Base-by-base conservation (phyloP, 2,329 filamentous ascomycete genomes). In the Colletotrichum endophyticum region DNA sequence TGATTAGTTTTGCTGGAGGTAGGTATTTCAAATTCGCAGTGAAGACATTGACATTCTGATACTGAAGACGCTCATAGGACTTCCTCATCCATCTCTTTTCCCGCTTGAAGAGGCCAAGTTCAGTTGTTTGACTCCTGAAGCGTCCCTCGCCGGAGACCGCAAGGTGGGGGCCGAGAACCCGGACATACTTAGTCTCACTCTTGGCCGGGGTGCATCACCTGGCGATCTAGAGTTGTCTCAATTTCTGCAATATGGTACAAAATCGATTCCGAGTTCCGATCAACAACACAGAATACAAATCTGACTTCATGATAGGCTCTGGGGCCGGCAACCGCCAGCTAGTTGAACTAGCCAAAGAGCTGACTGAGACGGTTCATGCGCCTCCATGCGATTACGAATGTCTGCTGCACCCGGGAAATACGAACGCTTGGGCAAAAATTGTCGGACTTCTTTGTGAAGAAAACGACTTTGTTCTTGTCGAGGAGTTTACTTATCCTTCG, bases 1-100 rank as follows among this genome's bases (percentile, higher is more conserved):
- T 84, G 83, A 81, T 84, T 32, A 82, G 80, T 67, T 71, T 83
- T 7, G 82, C 82, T 3, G 82, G 82, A 77, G 82, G 82, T 62
- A 77, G 82, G 82, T 62, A 61, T 3, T 32, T 32, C 11, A 12
- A 3, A 30, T 12, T n/a, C 7, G 8, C 5, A 27, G 6, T 15
- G 16, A 62, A 3, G 11, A 1, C 32, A 22, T 34, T 34, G 59
- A 66, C 12, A 22, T 1, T 3, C 6, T 16, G 19, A 56, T 44
- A 30, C 6, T 61, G 28, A 44, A 34, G 6, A 15, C 0, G 7
- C 1, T 3, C 11, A 3, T 15, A 82, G 81, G 81, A 4, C 78
- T 82, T 2, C 81, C 81, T 1, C 81, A 83, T 66, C 79, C 81
- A 3, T 82, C 81, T 15, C 71, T 82, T 2, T 83, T 82, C 32